Evolutionary conservation across 75 land plant species (phyloP), one percentile per base, ranked within the genome.

Genomic region (Selaginella tamariscina): DNA sequence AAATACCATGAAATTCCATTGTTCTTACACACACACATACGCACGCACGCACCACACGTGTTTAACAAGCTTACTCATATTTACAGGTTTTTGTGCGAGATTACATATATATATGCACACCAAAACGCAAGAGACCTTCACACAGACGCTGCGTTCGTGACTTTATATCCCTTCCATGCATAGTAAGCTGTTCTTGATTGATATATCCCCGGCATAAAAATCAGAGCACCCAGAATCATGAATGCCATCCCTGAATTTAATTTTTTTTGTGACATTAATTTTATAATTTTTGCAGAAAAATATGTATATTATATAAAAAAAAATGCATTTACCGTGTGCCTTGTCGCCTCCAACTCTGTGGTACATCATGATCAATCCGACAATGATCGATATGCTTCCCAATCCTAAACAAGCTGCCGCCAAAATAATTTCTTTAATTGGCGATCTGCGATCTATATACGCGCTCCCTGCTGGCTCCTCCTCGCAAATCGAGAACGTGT

Each of bases 341-440:
- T 59, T 59, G 62, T 59, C 62, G 62, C 62, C 62, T 21, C 62
- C 62, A 23, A 59, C 62, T 26, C 62, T 21, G 26, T 59, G 21
- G 21, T 59, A 59, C 62, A 59, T 59, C 62, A 59, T 59, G 26
- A 59, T 21, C 8, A 59, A 23, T 8, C 62, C 62, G 9, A n/a
- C 62, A n/a, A 59, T n/a, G 9, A 59, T 23, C n/a, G 27, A 21
- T 8, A 59, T 21, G 26, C 24, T 23, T 5, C 62, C 62, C 23
- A 59, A 23, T 8, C 23, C 62, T n/a, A 59, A 5, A n/a, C 62
- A 59, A 5, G 62, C 62, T 8, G 62, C 26, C 23, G 62, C 62
- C 24, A 59, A 23, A 23, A 9, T n/a, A 23, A 59, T 59, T 21
- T 59, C 62, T 21, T 59, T 59, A 23, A 59, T 21, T 23, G 62